Evolutionary conservation across 352 stramenopile genomes (phyloP), one percentile per base, ranked within the genome.

Genomic region (Globisporangium paddicum): DNA sequence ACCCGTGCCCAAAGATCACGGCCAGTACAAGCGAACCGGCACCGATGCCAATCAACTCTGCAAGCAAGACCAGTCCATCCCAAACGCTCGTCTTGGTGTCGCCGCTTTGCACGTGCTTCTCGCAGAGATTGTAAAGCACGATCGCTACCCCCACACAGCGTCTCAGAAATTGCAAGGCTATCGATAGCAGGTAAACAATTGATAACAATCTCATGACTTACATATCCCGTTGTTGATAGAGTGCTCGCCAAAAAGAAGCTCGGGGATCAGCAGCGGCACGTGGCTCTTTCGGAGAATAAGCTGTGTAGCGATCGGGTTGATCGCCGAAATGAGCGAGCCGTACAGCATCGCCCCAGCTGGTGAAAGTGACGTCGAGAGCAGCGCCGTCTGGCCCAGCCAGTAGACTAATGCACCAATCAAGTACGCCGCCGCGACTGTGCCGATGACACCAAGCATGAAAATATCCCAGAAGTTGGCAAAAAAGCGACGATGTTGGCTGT

Each of bases 231-330:
- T 90, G 64, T 97, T 98, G 5, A 98, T 66, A 26, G 96, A 84
- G 21, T 74, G 91, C 67, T 98, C 91, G 48, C 93, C 92, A 70
- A 98, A 98, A 3, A 98, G 79, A 28, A 98, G 70, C 58, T 97
- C 97, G 60, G 97, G 97, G 4, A 98, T 72, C 44, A 90, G 68
- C 9, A 90, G 76, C n/a, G 81, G 80, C 6, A 77, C 80, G 32
- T 74, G 55, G 45, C 73, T 77, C 48, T 91, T 93, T 55, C 95
- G 89, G 71, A 98, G 96, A 16, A 97, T 86, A 2, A 92, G 63
- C 37, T 98, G 68, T 26, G 89, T 97, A 16, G 89, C 87, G 30
- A 98, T 90, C n/a, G 93, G 89, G 70, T 98, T 91, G 34, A 96
- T 97, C 6, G 90, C 86, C 32, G 82, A 94, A 57, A 98, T 94